Percentiles rank a stretch among this genome's conserved stretches.
These are phyloP conservation scores for Ophiocordyceps camponoti-floridani DNA, from an alignment of 2,329 filamentous ascomycete genomes.

Conservation along the genomic window DNA sequence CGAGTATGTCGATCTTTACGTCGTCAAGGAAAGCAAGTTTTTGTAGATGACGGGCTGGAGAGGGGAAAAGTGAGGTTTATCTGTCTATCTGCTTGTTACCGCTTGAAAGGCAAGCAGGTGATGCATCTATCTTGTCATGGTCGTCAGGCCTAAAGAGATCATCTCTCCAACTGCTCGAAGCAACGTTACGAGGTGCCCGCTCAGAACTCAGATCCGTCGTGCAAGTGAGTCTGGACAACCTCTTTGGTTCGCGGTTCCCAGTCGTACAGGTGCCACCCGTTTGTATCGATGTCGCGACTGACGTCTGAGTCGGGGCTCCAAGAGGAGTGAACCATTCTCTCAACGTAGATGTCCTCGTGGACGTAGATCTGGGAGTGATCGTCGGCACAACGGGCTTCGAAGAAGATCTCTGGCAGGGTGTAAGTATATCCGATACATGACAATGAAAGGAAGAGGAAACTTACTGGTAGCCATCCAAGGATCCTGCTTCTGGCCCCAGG, in stretches of 20 bases:
- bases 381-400: background rate
- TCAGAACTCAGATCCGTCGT: background rate
- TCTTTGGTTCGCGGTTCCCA: background rate
- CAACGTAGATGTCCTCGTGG: background rate
- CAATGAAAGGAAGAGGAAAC: background rate
- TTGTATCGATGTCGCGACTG: background rate
- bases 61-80: background rate
- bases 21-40: conserved; percentile 44
- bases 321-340: background rate
- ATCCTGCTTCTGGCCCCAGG: background rate
- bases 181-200: background rate
- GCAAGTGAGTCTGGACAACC: background rate
- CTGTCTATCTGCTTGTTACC: background rate
- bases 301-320: background rate
- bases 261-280: background rate
- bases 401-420: background rate
- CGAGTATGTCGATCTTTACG: conserved; percentile 79
- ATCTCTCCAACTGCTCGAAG: background rate
- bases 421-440: background rate
- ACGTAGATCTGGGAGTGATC: background rate
- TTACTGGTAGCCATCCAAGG: background rate
- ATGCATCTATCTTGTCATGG: background rate
- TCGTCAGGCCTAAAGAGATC: background rate
- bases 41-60: conserved; percentile 6
- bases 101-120: background rate